Evolutionary conservation across 2,329 filamentous ascomycete genomes (phyloP), one percentile per base, ranked within the genome.

Genomic region (Hypoxylon sp.): DNA sequence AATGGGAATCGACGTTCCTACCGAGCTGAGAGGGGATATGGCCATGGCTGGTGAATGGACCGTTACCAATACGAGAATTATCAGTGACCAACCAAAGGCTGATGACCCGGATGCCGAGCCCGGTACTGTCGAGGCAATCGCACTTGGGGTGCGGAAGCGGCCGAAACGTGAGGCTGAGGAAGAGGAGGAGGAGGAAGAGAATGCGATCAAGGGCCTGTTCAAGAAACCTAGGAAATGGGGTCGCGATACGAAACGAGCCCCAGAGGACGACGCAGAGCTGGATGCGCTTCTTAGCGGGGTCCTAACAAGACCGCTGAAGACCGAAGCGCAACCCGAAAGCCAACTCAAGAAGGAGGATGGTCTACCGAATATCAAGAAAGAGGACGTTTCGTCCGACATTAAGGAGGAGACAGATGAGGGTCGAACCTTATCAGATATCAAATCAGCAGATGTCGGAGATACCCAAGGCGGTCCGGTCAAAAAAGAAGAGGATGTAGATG

Each of bases 1-100:
- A 37, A 87, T 99, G 85, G 96, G 96, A 0, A 89, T 99, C 53
- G 88, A 89, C 51, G 88, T 98, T 59, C 96, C 96, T 0, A 90
- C 93, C 48, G 90, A 92, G 71, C 89, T 93, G 62, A 86, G 93
- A 65, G 85, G 87, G 1, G 93, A 96, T 66, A 89, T 98, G 88
- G 94, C 94, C 4, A 89, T 98, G 83, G 90, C 91, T 3, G 93
- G 96, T 32, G 92, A 97, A 58, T 99, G 95, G 95, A 89, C 93
- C 0, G 87, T 91, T 10, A 90, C 88, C 65, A 89, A 87, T 5
- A 87, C 93, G 44, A 85, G 88, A 48, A 84, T 89, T 3, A 80
- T 90, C 21, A 80, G 85, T 13, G 82, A 84, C 10, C 79, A 79
- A 13, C 71, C 70, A 21, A 70, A 68, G 78, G 73, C 32, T 72